Base-by-base conservation (phyloP, 1,284 basidiomycete species). In the Ustilago loliicola region DNA sequence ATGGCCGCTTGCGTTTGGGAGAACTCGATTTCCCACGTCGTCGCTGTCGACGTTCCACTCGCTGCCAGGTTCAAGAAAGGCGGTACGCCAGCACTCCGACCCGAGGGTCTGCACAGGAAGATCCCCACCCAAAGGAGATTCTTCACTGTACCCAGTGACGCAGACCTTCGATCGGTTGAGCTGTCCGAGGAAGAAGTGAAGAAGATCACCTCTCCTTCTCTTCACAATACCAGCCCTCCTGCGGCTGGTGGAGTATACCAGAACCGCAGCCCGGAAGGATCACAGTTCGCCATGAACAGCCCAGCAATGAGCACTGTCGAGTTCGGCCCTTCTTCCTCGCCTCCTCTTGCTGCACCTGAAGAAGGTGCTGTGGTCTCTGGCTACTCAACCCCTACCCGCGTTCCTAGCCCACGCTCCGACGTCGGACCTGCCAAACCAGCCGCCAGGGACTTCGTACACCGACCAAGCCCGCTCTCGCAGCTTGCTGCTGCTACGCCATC, bases 1-100 rank as follows among this genome's bases (percentile, higher is more conserved):
- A 76, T 79, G 72, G 79, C 77, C 2, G 72, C 69, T 11, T 82
- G 81, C 67, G 60, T 70, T 13, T 81, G 79, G 81, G 79, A 81
- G 62, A 73, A 66, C 51, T 81, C 80, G 45, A 58, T 42, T 25
- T 66, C 72, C 9, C 64, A 75, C 57, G 32, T 80, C 3, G 73
- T 80, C 7, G 61, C 71, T 6, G 66, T 77, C 7, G 64, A 79
- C 4, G 59, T 80, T 3, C 79, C 77, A 2, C 79, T 73, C 10
- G 63, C 63, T 2, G 79, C 76, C 45, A 72, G 62, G 45, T 72
- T 75, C 60, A 80, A 72, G 56, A 72, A 71, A 51, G 68, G 66
- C 17, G 51, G 55, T 1, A 38, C 53, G 34, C 69, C 75, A 1
- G 40, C 63, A 9, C 40, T 74, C 32, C 38, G 70, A 11, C 66